phyloP scores from a whole-genome alignment of 306 rosid species.

The Cicer pinnatifidum region DNA sequence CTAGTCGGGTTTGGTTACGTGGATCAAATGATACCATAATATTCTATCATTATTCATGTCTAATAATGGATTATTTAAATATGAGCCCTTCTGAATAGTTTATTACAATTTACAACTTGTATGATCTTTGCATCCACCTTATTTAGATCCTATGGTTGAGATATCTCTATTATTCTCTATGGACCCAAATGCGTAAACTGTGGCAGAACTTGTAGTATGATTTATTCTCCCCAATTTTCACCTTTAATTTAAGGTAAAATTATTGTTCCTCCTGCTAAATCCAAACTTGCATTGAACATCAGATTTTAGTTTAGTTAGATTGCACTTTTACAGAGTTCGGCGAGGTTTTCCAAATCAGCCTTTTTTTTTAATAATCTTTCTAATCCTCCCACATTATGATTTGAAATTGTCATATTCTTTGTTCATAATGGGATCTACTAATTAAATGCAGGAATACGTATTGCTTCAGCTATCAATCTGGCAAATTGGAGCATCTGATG shows the following conservation, averaged over 20 bases:
- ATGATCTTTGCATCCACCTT: not conserved
- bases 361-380: not conserved
- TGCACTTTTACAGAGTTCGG: slow-evolving; percentile 29
- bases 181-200: not conserved
- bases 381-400: slow-evolving; percentile 20
- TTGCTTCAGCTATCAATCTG: slow-evolving; percentile 96
- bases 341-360: slow-evolving; percentile 10
- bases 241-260: not conserved
- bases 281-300: slow-evolving; percentile 14
- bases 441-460: slow-evolving; percentile 77
- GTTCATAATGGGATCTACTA: slow-evolving; percentile 25
- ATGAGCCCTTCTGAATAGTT: not conserved
- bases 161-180: not conserved
- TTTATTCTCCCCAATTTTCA: not conserved
- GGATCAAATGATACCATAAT: not conserved
- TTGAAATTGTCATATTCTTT: slow-evolving; percentile 36
- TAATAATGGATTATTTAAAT: not conserved
- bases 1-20: not conserved
- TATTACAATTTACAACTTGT: not conserved
- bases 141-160: not conserved
- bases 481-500: slow-evolving; percentile 96
- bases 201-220: not conserved
- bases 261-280: not conserved
- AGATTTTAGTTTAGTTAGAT: slow-evolving; percentile 5
- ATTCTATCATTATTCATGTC: not conserved